Conservation (phyloP, 768 basidiomycete species). For the Xanthoconium stramineum region DNA sequence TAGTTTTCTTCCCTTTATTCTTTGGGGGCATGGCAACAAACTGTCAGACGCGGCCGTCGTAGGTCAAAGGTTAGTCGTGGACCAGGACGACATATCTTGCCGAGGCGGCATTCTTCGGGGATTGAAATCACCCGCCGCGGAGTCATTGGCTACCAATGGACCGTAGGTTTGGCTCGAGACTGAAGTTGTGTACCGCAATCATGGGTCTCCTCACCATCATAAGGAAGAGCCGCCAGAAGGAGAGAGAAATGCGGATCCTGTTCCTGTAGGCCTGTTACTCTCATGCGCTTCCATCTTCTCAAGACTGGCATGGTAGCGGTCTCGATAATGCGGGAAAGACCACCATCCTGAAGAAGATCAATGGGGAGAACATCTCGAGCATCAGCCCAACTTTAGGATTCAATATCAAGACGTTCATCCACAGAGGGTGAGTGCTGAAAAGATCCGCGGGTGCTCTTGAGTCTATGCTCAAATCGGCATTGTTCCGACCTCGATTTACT, state of each 20-base stretch:
- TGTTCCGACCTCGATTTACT: slow-evolving; percentile 26
- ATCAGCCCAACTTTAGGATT: slow-evolving; percentile 96
- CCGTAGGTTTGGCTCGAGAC: background rate
- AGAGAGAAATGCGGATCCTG: slow-evolving; percentile 93
- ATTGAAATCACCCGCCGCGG: slow-evolving; percentile 10
- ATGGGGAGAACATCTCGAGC: slow-evolving; percentile 82
- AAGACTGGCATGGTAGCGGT: slow-evolving; percentile 53
- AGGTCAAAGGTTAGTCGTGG: background rate
- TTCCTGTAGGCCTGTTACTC: slow-evolving; percentile 64
- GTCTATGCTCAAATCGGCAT: slow-evolving; percentile 16
- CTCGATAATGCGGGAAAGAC: slow-evolving; percentile 99
- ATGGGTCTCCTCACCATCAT: slow-evolving; percentile 97
- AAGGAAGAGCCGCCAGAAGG: slow-evolving; percentile 91
- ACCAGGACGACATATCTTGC: slow-evolving; percentile 12
- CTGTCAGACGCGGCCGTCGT: background rate
- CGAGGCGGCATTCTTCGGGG: slow-evolving; percentile 12
- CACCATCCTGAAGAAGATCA: slow-evolving; percentile 93
- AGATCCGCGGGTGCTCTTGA: slow-evolving; percentile 15
- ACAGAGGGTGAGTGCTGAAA: slow-evolving; percentile 66
- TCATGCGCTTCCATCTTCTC: slow-evolving; percentile 9
- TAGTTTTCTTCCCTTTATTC: slow-evolving; percentile 84
- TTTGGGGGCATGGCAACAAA: slow-evolving; percentile 45
- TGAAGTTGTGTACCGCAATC: slow-evolving; percentile 25
- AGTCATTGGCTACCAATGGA: background rate
- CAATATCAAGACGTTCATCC: slow-evolving; percentile 96